phyloP scores from a whole-genome alignment of 2,329 filamentous ascomycete genomes.

The Phaeosphaeriaceae sp. region DNA sequence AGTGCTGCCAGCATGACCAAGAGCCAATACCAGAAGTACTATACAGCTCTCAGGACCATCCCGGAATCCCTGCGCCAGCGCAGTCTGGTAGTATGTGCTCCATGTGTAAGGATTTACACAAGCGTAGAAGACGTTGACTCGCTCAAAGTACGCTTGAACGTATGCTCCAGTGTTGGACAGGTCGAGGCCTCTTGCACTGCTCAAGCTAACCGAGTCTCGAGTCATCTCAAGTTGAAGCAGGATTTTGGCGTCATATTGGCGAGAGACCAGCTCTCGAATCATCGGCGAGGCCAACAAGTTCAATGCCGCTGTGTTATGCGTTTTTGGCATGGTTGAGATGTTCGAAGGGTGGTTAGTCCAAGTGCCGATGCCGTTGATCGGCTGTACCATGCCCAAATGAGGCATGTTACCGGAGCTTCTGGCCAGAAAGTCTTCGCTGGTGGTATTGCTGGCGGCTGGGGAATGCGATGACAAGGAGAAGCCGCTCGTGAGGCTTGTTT shows the following conservation, averaged over 20 bases:
- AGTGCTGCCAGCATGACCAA: constrained; percentile 77
- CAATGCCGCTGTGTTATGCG: constrained; percentile 81
- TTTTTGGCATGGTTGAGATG: constrained; percentile 86
- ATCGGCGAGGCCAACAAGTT: constrained; percentile 82
- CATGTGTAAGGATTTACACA: constrained; percentile 85
- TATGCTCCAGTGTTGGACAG: constrained; percentile 77
- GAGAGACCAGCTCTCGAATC: constrained; percentile 78
- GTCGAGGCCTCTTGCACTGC: constrained; percentile 69
- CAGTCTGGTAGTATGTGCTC: constrained; percentile 77
- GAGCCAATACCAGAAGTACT: constrained; percentile 77
- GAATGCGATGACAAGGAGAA: constrained; percentile 67
- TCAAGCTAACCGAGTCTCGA: constrained; percentile 73
- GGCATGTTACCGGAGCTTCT: constrained; percentile 48
- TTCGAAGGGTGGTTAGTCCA: constrained; percentile 71
- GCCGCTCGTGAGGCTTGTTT: constrained; percentile 69
- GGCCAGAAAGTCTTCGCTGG: constrained; percentile 53
- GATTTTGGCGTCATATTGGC: constrained; percentile 82
- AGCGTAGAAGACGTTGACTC: constrained; percentile 86
- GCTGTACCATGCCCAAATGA: constrained; percentile 48
- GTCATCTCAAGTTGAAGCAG: constrained; percentile 82
- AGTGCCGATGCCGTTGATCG: constrained; percentile 70
- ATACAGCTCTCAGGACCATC: constrained; percentile 85
- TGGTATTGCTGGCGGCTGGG: constrained; percentile 53
- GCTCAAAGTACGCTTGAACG: constrained; percentile 80
- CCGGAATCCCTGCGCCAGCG: constrained; percentile 77